These are phyloP conservation scores for Suillus bovinus DNA, from an alignment of 768 basidiomycete species.

Conservation along the genomic window DNA sequence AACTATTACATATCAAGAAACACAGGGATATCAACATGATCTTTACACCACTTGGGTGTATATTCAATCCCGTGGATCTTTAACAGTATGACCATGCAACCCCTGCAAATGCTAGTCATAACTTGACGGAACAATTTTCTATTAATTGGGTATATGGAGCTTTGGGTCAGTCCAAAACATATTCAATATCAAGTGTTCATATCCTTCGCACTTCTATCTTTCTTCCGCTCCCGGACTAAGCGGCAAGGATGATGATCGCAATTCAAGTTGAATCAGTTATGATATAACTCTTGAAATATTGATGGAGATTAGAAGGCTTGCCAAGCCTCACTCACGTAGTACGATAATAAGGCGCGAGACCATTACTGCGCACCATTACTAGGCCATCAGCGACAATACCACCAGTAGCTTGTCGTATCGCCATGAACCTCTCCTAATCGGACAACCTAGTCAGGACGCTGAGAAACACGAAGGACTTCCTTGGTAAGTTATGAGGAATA, in stretches of 20 bases:
- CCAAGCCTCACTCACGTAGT: too few species aligned
- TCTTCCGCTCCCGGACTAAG: too few species aligned
- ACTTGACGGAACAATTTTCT: conserved; percentile 22
- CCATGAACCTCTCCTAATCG: background rate
- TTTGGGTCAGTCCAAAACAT: too few species aligned
- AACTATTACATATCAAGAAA: conserved; percentile 18
- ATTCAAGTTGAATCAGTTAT: too few species aligned
- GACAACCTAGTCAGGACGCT: background rate
- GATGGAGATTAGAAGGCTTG: too few species aligned
- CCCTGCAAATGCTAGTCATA: conserved; percentile 23
- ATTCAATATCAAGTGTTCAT: conserved; percentile 19
- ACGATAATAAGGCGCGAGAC: too few species aligned
- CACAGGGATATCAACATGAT: conserved; percentile 13
- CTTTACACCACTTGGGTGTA: conserved; percentile 23
- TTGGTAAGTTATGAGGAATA: background rate
- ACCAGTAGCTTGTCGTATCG: too few species aligned
- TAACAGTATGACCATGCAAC: conserved; percentile 24
- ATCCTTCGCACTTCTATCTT: conserved; percentile 11
- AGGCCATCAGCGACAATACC: too few species aligned
- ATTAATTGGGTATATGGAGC: too few species aligned
- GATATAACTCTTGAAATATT: too few species aligned
- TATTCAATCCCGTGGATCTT: conserved; percentile 24
- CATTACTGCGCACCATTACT: too few species aligned
- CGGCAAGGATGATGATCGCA: too few species aligned
- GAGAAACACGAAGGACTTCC: background rate